Evolutionary conservation across 2,329 filamentous ascomycete genomes (phyloP).

Genomic region (Curvularia sp.): DNA sequence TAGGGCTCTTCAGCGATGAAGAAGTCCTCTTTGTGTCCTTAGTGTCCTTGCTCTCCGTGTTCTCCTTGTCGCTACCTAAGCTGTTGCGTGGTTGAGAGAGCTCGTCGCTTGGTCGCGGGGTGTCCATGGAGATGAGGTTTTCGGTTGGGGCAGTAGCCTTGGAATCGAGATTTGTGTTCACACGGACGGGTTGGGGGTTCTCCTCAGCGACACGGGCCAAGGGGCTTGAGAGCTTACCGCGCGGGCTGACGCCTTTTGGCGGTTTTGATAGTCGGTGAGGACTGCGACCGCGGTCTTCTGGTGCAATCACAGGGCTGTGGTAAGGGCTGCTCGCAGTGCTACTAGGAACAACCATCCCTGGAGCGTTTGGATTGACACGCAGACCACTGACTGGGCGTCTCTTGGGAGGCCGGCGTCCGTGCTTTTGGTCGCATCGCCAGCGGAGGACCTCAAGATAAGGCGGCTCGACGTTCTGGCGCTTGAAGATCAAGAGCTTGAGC

Average conservation of each 20-base stretch:
- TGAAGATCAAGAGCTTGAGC: conserved; percentile 88
- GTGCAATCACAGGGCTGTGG: conserved; percentile 66
- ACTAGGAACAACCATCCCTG: conserved; percentile 52
- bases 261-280: conserved; percentile 70
- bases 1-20: conserved; percentile 39
- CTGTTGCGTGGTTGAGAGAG: conserved; percentile 39
- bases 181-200: conserved; percentile 48
- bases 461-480: conserved; percentile 82
- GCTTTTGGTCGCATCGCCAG: conserved; percentile 95
- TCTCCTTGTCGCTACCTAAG: conserved; percentile 50
- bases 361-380: conserved; percentile 61
- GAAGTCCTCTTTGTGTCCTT: conserved; percentile 31
- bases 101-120: conserved; percentile 51
- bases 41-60: conserved; percentile 36
- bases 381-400: conserved; percentile 57
- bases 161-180: conserved; percentile 46
- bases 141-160: conserved; percentile 40
- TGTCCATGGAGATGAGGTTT: conserved; percentile 54
- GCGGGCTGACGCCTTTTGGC: conserved; percentile 66
- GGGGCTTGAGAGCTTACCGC: conserved; percentile 72
- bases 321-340: conserved; percentile 66
- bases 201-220: conserved; percentile 79
- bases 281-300: conserved; percentile 69
- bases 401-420: conserved; percentile 68
- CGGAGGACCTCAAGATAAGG: conserved; percentile 92